Evolutionary conservation across 352 stramenopile genomes (phyloP), one percentile per base, ranked within the genome.

Genomic region (Halophytophthora polymorphica): DNA sequence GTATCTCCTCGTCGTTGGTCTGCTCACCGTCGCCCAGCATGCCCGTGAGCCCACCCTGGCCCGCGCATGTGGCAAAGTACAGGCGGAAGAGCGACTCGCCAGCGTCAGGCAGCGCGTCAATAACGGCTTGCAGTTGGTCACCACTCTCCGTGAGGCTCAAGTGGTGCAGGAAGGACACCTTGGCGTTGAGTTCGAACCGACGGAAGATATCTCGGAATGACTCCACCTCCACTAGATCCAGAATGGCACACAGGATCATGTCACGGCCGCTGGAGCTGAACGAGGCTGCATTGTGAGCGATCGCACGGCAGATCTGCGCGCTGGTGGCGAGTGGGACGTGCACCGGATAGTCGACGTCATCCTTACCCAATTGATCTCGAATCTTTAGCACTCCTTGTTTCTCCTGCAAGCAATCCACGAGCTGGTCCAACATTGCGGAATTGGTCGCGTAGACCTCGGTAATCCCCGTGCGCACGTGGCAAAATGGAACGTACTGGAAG

Each of bases 231-330:
- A 90, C 50, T 22, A 78, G 60, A 28, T 86, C 72, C 13, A 88
- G 53, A 22, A 90, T 82, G 22, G 79, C 70, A 34, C 75, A 87
- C 15, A 90, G 29, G 7, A 88, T 73, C 79, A 90, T 90, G 34
- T 90, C 77, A 19, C 77, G 81, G 6, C 79, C 79, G n/a, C 79
- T 90, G 3, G 70, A 50, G 36, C 79, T 90, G 54, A 90, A 88
- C 3, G 38, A 53, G 6, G 41, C 46, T 0, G 76, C 74, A 22
- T 83, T 71, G 15, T 80, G 66, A 1, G 70, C 56, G 37, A 90
- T 87, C n/a, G 75, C 79, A 25, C 79, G 76, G 43, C 77, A 88
- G 38, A 90, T 86, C 54, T 90, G 79, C 0, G 77, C 66, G 25
- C 79, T 88, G 0, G 79, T 76, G 2, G 65, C 67, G n/a, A 88